Evolutionary conservation across 805 yeast species (phyloP).

Genomic region (Nakazawaea molendinolei): DNA sequence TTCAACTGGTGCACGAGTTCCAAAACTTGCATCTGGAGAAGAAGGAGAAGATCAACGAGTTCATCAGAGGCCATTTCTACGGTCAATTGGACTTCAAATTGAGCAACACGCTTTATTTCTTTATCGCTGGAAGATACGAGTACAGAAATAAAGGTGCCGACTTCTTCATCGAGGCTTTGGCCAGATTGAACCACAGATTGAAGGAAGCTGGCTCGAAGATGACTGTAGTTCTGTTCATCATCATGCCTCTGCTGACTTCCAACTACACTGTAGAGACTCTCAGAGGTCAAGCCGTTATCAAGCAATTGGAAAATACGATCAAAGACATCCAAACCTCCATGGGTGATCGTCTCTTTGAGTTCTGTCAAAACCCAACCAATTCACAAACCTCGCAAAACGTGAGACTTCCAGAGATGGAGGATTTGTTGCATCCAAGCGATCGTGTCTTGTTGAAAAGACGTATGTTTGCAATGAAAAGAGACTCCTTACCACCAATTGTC

Average conservation of each 20-base stretch:
- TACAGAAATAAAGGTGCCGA: conserved; percentile 96
- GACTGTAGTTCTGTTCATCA: conserved; percentile 94
- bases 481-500: conserved; percentile 87
- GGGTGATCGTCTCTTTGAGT: conserved; percentile 84
- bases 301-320: conserved; percentile 83
- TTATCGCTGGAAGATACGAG: conserved; percentile 96
- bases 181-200: conserved; percentile 82
- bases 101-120: conserved; percentile 89
- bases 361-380: conserved; percentile 49
- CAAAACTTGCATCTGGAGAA: conserved; percentile 91
- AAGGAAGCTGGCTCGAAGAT: conserved; percentile 77
- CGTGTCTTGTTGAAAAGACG: conserved; percentile 85
- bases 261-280: conserved; percentile 95
- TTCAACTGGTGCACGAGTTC: conserved; percentile 96
- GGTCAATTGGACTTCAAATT: conserved; percentile 94
- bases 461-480: conserved; percentile 87
- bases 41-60: conserved; percentile 89
- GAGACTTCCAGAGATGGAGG: conserved; percentile 67
- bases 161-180: conserved; percentile 86
- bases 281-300: conserved; percentile 93
- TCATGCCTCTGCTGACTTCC: conserved; percentile 94
- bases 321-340: conserved; percentile 80
- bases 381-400: conserved; percentile 25
- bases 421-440: conserved; percentile 80
- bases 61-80: conserved; percentile 93